Conservation (phyloP, 352 stramenopile genomes). For the Phytophthora sansomeana region DNA sequence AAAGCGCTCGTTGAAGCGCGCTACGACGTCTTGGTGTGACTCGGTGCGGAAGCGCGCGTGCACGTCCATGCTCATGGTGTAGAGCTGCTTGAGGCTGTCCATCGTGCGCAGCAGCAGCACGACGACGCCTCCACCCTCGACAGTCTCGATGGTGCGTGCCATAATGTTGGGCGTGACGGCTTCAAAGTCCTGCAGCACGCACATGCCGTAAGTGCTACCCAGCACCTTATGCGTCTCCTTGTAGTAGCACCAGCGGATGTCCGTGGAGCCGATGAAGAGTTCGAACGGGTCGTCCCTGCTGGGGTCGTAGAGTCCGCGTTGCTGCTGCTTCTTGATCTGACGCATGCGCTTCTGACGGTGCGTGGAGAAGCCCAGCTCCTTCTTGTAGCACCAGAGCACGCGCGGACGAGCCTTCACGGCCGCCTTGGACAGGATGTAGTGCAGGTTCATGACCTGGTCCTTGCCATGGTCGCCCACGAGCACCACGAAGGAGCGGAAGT, state of each 20-base stretch:
- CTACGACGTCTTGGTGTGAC: slow-evolving; percentile 95
- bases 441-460: slow-evolving; percentile 99
- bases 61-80: slow-evolving; percentile 99
- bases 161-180: slow-evolving; percentile 99
- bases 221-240: slow-evolving; percentile 99
- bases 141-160: slow-evolving; percentile 99
- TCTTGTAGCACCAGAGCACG: slow-evolving; percentile 99
- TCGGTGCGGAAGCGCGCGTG: slow-evolving; percentile 92
- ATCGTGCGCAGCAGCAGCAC: slow-evolving; percentile 98
- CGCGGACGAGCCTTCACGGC: slow-evolving; percentile 95
- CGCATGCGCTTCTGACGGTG: slow-evolving; percentile 95
- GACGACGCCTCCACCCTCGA: slow-evolving; percentile 97
- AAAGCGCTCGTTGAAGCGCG: slow-evolving; percentile 99
- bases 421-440: slow-evolving; percentile 98
- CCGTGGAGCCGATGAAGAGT: slow-evolving; percentile 98
- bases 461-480: slow-evolving; percentile 99
- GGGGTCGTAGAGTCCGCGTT: slow-evolving; percentile 93
- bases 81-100: slow-evolving; percentile 98
- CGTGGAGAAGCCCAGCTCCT: slow-evolving; percentile 99
- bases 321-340: slow-evolving; percentile 96
- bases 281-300: slow-evolving; percentile 98
- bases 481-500: slow-evolving; percentile 97
- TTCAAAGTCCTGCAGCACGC: slow-evolving; percentile 99
- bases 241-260: slow-evolving; percentile 99
- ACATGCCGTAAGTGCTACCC: slow-evolving; percentile 98